A percentile compares a stretch with the other conserved stretches of the same genome.
phyloP scores from a whole-genome alignment of 2,329 filamentous ascomycete species.

The Fusarium marasasianum region DNA sequence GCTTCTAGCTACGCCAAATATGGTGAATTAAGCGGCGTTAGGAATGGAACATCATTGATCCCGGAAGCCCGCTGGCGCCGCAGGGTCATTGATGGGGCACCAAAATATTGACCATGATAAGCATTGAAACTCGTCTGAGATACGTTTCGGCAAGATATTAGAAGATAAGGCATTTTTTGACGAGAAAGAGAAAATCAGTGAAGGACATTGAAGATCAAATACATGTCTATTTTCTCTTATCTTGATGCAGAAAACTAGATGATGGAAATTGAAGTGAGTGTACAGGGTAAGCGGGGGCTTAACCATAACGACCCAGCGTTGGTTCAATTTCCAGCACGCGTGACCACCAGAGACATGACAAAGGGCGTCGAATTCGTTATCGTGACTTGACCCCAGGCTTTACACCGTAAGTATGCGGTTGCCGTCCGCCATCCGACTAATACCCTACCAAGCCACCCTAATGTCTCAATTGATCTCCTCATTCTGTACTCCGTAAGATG shows the following conservation, averaged over 20 bases:
- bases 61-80: not conserved
- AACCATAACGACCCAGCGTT: not conserved
- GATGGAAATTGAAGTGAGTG: rapidly evolving
- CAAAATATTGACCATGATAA: rapidly evolving
- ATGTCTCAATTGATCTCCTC: rapidly evolving
- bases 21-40: not conserved
- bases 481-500: too few species aligned
- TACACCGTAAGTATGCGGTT: not conserved
- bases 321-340: not conserved
- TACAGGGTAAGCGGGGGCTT: not conserved
- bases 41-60: not conserved
- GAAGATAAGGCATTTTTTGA: rapidly evolving
- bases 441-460: rapidly evolving
- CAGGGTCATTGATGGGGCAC: rapidly evolving
- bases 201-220: rapidly evolving
- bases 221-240: rapidly evolving
- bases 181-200: rapidly evolving
- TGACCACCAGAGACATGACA: not conserved
- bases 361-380: not conserved
- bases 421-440: not conserved
- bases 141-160: rapidly evolving
- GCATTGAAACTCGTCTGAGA: rapidly evolving
- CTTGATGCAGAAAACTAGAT: rapidly evolving
- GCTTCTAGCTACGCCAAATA: rapidly evolving
- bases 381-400: not conserved